phyloP scores from a whole-genome alignment of 1,284 basidiomycete species.

The Exobasidium rhododendri region DNA sequence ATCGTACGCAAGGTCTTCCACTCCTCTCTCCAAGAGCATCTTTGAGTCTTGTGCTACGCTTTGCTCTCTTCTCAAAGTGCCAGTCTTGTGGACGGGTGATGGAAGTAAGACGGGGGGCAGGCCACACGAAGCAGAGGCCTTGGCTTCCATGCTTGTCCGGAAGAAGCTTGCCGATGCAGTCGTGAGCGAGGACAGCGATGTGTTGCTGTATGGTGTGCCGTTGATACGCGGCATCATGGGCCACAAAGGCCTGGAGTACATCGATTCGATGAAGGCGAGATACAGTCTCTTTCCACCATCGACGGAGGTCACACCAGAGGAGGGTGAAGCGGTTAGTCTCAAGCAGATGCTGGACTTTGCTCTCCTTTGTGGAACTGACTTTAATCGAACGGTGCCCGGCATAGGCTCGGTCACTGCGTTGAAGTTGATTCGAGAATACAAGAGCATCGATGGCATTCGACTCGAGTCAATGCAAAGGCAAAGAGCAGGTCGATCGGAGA shows the following conservation, averaged over 20 bases:
- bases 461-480: conserved; percentile 2
- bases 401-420: conserved; percentile 39
- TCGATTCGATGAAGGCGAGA: conserved; percentile 33
- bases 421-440: conserved; percentile 34
- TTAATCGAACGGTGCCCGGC: conserved; percentile 47
- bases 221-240: conserved; percentile 47
- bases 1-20: conserved; percentile 35
- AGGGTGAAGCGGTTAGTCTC: conserved; percentile 21
- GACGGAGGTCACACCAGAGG: conserved; percentile 1
- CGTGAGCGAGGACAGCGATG: conserved; percentile 54
- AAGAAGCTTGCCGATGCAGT: conserved; percentile 50
- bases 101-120: conserved; percentile 26
- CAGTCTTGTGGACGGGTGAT: conserved; percentile 46
- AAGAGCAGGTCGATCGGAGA: conserved; percentile 1
- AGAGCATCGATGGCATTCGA: conserved; percentile 30
- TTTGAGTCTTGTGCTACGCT: conserved; percentile 41
- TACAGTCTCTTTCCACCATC: conserved; percentile 29
- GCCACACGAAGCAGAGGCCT: conserved; percentile 53
- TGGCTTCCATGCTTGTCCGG: conserved; percentile 47
- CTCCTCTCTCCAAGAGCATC: conserved; percentile 27
- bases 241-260: conserved; percentile 32
- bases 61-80: conserved; percentile 36
- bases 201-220: conserved; percentile 50
- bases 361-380: conserved; percentile 53
- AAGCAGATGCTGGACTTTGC: conserved; percentile 46